Base-by-base conservation (phyloP, 768 basidiomycete genomes). In the Candolleomyces eurysporus region DNA sequence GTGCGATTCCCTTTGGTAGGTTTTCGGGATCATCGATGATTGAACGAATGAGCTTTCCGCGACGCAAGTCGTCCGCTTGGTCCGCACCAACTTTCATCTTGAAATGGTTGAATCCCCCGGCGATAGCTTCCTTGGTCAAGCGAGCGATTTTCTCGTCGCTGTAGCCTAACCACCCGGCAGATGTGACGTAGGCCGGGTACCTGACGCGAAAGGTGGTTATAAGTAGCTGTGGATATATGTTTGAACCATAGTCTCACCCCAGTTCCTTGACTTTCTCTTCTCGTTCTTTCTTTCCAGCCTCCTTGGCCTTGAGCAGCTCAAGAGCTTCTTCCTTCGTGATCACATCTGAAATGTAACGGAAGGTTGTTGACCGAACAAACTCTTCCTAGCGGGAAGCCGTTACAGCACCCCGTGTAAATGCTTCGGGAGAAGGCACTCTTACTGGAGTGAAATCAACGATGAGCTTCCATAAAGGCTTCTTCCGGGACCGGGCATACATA, bases 71-170 rank as follows among this genome's bases (percentile, higher is more conserved):
- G 71, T 89, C 86, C 43, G 86, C 83, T 60, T 84, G 79, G 74
- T 91, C 82, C 26, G 90, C 89, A 57, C 96, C 96, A 65, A 98
- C 96, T 79, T 98, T 98, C 89, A 98, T 95, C 78, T 98, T 98
- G 85, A 98, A 98, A 77, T 97, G 95, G 77, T 93, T 96, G 84
- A 98, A 98, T 21, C 96, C 96, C 48, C 83, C 85, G 22, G 82
- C 75, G 56, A 98, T 80, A 36, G 94, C 92, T 70, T 95, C 92
- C 68, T 87, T 87, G 9, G 94, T 97, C 56, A 98, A 83, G 8
- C 87, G 83, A 0, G 86, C 83, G 26, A 98, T 87, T 71, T 97
- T 97, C 71, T 96, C 95, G 71, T 98, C 95, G 17, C 84, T 86
- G 76, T 98, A 98, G 3, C 94, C 91, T 26, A 96, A 84, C 95